Evolutionary conservation across 2,329 filamentous ascomycete species (phyloP).

Genomic region (Colletotrichum liaoningense): DNA sequence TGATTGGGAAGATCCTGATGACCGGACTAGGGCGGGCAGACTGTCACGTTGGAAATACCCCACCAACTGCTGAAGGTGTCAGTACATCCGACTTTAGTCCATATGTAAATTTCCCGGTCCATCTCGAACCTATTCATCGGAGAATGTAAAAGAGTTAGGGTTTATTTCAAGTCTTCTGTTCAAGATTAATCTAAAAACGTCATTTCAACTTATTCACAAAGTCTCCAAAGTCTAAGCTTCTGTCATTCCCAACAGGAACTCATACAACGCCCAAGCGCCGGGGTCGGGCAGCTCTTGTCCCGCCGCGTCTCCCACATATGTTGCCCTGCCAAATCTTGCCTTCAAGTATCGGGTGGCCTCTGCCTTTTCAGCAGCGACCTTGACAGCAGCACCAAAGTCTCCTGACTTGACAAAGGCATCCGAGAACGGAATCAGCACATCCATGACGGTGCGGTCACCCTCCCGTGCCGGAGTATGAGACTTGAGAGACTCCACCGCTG

Average conservation of each 20-base stretch:
- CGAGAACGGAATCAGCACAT: constrained; percentile 38
- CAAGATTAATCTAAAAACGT: too few species aligned
- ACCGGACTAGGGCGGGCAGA: too few species aligned
- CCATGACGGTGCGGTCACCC: constrained; percentile 42
- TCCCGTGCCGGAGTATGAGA: constrained; percentile 42
- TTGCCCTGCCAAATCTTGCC: constrained; percentile 43
- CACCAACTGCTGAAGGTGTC: too few species aligned
- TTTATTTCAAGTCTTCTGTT: too few species aligned
- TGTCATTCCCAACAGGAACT: constrained; percentile 36
- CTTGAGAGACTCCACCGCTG: constrained; percentile 40
- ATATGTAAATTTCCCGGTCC: too few species aligned
- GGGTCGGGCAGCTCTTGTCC: constrained; percentile 44
- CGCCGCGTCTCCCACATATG: constrained; percentile 43
- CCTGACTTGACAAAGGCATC: constrained; percentile 34
- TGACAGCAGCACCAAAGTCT: constrained; percentile 51
- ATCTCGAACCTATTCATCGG: too few species aligned
- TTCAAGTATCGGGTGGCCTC: constrained; percentile 42
- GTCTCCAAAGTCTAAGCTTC: not conserved
- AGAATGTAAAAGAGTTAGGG: too few species aligned
- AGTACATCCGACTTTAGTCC: too few species aligned
- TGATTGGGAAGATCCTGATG: too few species aligned
- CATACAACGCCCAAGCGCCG: constrained; percentile 46
- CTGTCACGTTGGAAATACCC: too few species aligned
- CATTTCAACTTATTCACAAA: not conserved
- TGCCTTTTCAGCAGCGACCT: constrained; percentile 42